phyloP scores from a whole-genome alignment of 106 monocot genomes.

The Dendrobium catenatum region DNA sequence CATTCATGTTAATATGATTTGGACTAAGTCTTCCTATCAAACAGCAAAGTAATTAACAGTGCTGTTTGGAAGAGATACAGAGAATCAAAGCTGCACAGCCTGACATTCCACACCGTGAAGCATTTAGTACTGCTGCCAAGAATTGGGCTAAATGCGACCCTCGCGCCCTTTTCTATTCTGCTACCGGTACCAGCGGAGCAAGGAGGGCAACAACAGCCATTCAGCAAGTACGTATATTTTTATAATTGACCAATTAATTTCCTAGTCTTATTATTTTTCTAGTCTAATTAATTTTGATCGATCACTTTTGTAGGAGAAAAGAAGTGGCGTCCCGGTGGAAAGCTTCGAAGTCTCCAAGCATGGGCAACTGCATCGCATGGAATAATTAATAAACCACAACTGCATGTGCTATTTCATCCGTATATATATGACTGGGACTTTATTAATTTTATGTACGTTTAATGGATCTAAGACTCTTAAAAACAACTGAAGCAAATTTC shows the following conservation, averaged over 20 bases:
- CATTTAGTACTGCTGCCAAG: slow-evolving; percentile 21
- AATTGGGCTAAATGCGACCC: slow-evolving; percentile 28
- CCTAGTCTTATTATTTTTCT: background rate
- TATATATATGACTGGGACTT: background rate
- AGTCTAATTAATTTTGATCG: no score
- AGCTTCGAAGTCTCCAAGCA: slow-evolving; percentile 3
- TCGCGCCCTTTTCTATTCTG: slow-evolving; percentile 8
- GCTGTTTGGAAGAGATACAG: slow-evolving; percentile 32
- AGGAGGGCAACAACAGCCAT: slow-evolving; percentile 12
- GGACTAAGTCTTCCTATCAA: no score
- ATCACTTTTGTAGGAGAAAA: slow-evolving; percentile 7
- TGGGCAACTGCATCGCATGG: background rate
- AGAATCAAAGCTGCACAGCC: slow-evolving; percentile 22
- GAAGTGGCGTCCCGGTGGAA: background rate
- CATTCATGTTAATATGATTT: no score
- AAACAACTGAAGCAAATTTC: no score
- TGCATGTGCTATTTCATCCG: background rate
- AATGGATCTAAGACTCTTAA: background rate
- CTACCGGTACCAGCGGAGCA: slow-evolving; percentile 18
- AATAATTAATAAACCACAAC: background rate
- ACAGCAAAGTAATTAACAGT: no score
- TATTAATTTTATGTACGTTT: background rate
- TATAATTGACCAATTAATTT: background rate
- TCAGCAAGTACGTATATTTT: slow-evolving; percentile 28
- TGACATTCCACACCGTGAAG: slow-evolving; percentile 26